phyloP scores from a whole-genome alignment of 345 rosid genomes.

The Capsella bursapastoris region DNA sequence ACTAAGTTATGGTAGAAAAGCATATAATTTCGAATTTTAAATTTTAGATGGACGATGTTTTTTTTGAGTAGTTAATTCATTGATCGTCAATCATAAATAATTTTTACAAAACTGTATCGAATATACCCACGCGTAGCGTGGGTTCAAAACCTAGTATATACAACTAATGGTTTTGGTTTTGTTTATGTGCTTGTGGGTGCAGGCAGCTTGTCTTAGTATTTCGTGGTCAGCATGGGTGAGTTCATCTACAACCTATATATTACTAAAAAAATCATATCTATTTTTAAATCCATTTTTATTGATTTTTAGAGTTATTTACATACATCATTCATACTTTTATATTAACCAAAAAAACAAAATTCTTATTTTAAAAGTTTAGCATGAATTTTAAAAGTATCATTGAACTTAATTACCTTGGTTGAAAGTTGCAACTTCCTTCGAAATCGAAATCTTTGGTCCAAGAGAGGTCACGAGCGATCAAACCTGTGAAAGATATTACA shows the following conservation, averaged over 20 bases:
- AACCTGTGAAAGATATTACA: background rate
- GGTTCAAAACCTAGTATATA: too few relatives aligned
- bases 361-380: background rate
- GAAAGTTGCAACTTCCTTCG: background rate
- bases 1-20: too few relatives aligned
- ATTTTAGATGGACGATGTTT: too few relatives aligned
- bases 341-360: background rate
- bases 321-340: background rate
- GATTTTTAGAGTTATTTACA: too few relatives aligned
- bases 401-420: background rate
- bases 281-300: background rate
- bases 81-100: too few relatives aligned
- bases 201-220: conserved; percentile 64
- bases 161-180: background rate
- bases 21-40: too few relatives aligned
- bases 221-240: conserved; percentile 84
- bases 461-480: background rate
- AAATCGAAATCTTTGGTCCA: background rate
- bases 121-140: too few relatives aligned
- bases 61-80: too few relatives aligned
- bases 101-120: too few relatives aligned
- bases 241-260: background rate
- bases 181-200: conserved; percentile 42
- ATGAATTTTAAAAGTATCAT: background rate
- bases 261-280: background rate